A percentile compares a stretch with the other conserved stretches of the same genome.
Conservation (phyloP, 495 filamentous ascomycete genomes). For the Tuber calosporum region DNA sequence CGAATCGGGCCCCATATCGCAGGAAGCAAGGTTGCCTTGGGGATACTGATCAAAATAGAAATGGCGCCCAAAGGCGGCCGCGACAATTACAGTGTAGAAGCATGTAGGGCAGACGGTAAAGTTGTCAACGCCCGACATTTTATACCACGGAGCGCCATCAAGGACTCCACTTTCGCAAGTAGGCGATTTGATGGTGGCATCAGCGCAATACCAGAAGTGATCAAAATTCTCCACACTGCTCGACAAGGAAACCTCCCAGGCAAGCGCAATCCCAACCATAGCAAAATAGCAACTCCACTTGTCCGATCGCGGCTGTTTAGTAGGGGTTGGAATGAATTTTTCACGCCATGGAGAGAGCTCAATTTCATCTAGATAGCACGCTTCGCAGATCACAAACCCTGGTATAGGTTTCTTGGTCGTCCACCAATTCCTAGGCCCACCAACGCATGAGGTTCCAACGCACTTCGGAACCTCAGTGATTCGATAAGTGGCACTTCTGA, state of each 20-base stretch:
- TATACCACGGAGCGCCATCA: neutral
- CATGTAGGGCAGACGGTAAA: neutral
- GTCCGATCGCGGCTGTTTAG: neutral
- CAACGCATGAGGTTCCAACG: neutral
- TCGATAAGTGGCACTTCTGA: conserved; percentile 5
- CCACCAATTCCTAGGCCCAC: conserved; percentile 1
- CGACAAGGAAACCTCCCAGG: neutral
- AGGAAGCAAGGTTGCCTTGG: neutral
- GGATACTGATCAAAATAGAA: neutral
- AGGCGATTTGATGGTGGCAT: neutral
- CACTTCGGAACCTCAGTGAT: conserved; percentile 2
- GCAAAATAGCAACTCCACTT: neutral
- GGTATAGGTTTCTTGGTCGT: neutral
- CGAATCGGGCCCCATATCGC: neutral
- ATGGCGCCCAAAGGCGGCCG: neutral
- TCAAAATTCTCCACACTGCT: neutral
- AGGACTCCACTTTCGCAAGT: neutral
- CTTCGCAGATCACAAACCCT: neutral
- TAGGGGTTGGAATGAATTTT: neutral
- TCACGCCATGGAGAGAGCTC: neutral
- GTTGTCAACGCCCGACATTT: neutral
- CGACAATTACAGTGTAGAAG: neutral
- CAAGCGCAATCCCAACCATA: neutral
- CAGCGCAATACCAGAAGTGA: neutral
- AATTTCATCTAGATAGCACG: neutral